Base-by-base conservation (phyloP, 1,139 yeast genomes). In the Tardiomyces blankii region DNA sequence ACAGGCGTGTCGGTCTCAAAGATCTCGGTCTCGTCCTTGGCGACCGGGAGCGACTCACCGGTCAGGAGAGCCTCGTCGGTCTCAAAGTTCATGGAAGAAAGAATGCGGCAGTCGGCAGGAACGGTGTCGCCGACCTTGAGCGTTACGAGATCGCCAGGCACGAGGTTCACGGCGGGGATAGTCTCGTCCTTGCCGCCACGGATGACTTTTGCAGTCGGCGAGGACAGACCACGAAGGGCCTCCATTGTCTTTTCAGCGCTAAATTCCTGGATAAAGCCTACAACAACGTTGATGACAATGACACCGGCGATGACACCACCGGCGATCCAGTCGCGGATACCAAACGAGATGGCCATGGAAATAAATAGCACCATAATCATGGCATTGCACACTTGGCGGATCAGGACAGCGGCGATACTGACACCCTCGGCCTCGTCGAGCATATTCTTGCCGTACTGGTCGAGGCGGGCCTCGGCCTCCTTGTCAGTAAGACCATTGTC, bases 231-330 rank as follows among this genome's bases (percentile, higher is more conserved):
- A 50, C 78, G 72, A 46, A 84, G 72, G 1, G 89, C 79, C 32
- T 82, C 86, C 88, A 84, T 83, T 1, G 93, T 83, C 61, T 81
- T 77, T 55, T 83, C 91, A 2, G 93, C 93, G 50, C 77, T 77
- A 53, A 70, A 69, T 60, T 82, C 88, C 62, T 84, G 93, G 51
- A 77, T 64, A 46, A 81, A 76, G 1, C 93, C 94, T 43, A 84
- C 82, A 25, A 66, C 65, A 42, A 83, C 79, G 60, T 84, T 84
- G 51, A 84, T 71, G 40, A 66, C 65, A 32, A 83, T 80, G 27
- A 84, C 91, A 45, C 77, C 81, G 1, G 78, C 81, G 59, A 84
- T 81, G 30, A 84, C 93, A 46, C 93, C 93, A 45, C 89, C 93
- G 3, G 88, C 80, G 48, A 83, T 84, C 82, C 86, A 83, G 64